phyloP scores from a whole-genome alignment of 208 protist species.

The Acanthamoeba comandoni region DNA sequence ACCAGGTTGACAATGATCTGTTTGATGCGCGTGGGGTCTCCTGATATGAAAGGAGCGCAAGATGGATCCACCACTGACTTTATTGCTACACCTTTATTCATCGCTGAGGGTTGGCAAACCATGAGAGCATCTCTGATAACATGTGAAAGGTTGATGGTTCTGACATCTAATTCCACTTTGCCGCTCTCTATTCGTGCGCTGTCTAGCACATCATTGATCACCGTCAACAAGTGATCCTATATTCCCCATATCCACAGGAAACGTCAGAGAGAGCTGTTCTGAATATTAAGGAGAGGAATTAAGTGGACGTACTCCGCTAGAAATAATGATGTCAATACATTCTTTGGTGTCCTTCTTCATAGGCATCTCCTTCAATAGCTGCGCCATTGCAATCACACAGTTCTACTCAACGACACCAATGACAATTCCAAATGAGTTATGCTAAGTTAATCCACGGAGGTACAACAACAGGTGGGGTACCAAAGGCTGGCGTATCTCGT shows the following conservation, averaged over 20 bases:
- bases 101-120: background rate
- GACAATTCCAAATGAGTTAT: background rate
- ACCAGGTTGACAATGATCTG: conserved; percentile 83
- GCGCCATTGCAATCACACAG: background rate
- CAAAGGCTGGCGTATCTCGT: background rate
- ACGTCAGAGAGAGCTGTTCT: conserved; percentile 5
- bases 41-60: background rate
- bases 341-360: background rate
- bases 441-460: background rate
- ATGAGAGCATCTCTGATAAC: background rate
- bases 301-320: conserved; percentile 8
- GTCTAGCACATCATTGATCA: conserved; percentile 63
- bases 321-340: conserved; percentile 10
- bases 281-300: too few species aligned
- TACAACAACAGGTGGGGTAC: background rate
- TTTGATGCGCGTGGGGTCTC: conserved; percentile 52
- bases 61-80: background rate
- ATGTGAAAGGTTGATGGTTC: background rate
- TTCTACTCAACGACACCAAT: background rate
- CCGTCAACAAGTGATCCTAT: conserved; percentile 34
- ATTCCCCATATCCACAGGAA: background rate
- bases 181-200: conserved; percentile 3
- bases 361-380: background rate
- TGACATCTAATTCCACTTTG: background rate
- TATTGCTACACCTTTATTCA: conserved; percentile 10